Percentiles rank a stretch among this genome's conserved stretches.
Evolutionary conservation across 1,139 yeast genomes (phyloP).

Genomic region (Ogataea hybrid): DNA sequence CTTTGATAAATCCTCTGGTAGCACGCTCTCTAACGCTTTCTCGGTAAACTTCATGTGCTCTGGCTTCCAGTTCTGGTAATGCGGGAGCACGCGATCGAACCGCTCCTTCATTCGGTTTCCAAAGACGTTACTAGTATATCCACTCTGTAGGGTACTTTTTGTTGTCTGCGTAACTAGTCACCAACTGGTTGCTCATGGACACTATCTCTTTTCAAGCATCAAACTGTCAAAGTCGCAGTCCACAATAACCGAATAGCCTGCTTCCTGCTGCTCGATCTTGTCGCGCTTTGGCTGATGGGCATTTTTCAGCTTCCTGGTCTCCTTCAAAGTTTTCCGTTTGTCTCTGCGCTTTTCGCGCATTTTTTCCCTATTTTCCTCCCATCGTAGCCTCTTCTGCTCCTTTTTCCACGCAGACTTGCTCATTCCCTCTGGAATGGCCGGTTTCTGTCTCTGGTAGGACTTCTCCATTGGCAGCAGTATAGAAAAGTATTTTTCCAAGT

Average conservation of each 20-base stretch:
- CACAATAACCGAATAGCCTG: slow-evolving; percentile 56
- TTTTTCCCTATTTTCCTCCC: slow-evolving; percentile 66
- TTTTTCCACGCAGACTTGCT: slow-evolving; percentile 82
- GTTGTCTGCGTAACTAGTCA: slow-evolving; percentile 79
- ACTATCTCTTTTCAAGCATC: slow-evolving; percentile 75
- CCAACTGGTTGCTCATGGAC: slow-evolving; percentile 76
- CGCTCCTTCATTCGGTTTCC: slow-evolving; percentile 63
- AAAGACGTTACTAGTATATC: slow-evolving; percentile 61
- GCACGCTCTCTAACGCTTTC: slow-evolving; percentile 39
- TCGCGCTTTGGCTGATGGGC: slow-evolving; percentile 30
- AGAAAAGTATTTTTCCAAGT: neutral
- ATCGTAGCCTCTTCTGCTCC: slow-evolving; percentile 53
- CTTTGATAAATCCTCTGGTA: slow-evolving; percentile 36
- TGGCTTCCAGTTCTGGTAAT: slow-evolving; percentile 61
- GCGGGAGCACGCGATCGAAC: slow-evolving; percentile 60
- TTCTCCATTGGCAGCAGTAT: neutral
- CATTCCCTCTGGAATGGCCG: slow-evolving; percentile 71
- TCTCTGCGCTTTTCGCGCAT: slow-evolving; percentile 50
- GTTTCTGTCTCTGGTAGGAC: slow-evolving; percentile 16
- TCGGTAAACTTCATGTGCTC: slow-evolving; percentile 51
- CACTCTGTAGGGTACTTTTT: slow-evolving; percentile 60
- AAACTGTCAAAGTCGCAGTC: slow-evolving; percentile 91
- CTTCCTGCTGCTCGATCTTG: slow-evolving; percentile 35
- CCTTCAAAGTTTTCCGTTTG: slow-evolving; percentile 47
- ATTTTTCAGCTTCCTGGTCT: slow-evolving; percentile 33